phyloP scores from a whole-genome alignment of 345 rosid genomes.

The Turnera subulata region DNA sequence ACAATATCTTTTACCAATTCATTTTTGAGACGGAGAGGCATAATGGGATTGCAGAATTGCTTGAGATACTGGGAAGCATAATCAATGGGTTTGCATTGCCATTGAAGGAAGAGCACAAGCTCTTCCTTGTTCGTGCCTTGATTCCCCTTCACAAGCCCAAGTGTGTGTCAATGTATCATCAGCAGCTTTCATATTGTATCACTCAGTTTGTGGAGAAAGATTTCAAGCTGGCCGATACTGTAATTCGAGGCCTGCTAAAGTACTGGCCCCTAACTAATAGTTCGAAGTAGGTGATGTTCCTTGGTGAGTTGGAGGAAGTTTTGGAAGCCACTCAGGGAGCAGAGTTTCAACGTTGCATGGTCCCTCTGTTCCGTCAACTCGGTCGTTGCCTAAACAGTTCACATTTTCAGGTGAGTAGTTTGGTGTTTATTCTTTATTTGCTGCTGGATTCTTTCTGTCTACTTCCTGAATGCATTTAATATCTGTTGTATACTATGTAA shows the following conservation, averaged over 20 bases:
- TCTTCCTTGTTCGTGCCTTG: constrained; percentile 65
- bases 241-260: constrained; percentile 61
- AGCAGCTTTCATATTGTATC: constrained; percentile 73
- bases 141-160: constrained; percentile 82
- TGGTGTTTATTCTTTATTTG: neutral
- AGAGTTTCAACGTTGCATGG: constrained; percentile 80
- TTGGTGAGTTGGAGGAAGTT: constrained; percentile 80
- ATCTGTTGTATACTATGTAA: neutral
- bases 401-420: constrained; percentile 64
- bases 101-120: constrained; percentile 81
- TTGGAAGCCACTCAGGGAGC: constrained; percentile 77
- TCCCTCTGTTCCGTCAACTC: constrained; percentile 58
- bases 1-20: constrained; percentile 64
- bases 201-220: constrained; percentile 85
- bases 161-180: constrained; percentile 61
- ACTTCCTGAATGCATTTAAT: neutral
- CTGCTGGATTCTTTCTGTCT: neutral
- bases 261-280: constrained; percentile 80
- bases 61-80: constrained; percentile 78
- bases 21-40: constrained; percentile 67
- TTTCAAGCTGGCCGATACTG: constrained; percentile 70
- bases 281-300: constrained; percentile 78
- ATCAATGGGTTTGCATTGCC: constrained; percentile 82
- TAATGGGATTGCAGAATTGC: constrained; percentile 68
- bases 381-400: constrained; percentile 63